A percentile compares a stretch with the other conserved stretches of the same genome.
Conservation (phyloP, 768 basidiomycete genomes). For the Termitomyces sp. region DNA sequence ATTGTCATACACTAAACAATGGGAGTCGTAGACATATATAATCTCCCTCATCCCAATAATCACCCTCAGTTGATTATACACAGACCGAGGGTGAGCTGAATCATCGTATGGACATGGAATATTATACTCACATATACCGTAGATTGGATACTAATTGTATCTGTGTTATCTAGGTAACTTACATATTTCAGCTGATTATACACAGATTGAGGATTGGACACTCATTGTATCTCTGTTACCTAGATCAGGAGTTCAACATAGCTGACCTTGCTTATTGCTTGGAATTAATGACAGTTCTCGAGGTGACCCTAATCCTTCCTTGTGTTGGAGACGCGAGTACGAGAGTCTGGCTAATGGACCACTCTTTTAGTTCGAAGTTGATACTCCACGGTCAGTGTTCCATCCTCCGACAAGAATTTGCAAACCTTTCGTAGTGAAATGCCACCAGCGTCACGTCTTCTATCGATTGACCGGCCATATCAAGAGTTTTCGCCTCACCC, state of each 20-base stretch:
- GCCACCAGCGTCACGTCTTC: background rate
- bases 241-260: background rate
- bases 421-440: background rate
- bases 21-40: too few species aligned
- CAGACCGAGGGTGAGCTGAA: too few species aligned
- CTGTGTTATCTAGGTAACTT: too few species aligned
- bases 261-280: background rate
- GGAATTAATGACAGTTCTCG: background rate
- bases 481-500: background rate
- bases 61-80: too few species aligned
- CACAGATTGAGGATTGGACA: background rate
- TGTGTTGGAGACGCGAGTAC: background rate
- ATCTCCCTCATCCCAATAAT: too few species aligned
- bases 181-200: background rate
- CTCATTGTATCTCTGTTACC: too few species aligned
- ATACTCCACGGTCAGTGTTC: background rate
- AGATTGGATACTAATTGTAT: too few species aligned
- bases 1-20: too few species aligned
- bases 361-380: background rate
- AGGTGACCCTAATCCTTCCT: background rate
- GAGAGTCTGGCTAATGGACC: background rate
- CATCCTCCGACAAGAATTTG: background rate
- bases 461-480: too few species aligned
- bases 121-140: too few species aligned
- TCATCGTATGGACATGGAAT: too few species aligned